Conservation (phyloP, 2,329 filamentous ascomycete genomes). For the Claviceps pusilla region DNA sequence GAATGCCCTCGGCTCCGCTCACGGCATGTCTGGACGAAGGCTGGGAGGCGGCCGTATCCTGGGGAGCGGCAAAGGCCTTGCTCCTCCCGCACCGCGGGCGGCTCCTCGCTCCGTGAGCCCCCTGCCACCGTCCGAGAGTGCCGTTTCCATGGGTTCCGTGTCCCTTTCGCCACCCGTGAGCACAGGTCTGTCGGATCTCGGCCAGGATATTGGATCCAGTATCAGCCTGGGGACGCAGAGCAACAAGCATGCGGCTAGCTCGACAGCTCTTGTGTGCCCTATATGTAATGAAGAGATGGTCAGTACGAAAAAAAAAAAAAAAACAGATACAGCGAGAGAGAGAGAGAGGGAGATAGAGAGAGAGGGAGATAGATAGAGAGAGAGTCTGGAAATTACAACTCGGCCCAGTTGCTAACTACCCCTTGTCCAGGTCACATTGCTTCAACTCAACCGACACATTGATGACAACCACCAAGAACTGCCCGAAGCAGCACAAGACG, state of each 20-base stretch:
- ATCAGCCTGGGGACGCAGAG: constrained; percentile 51
- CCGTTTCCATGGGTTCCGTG: constrained; percentile 61
- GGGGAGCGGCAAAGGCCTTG: constrained; percentile 71
- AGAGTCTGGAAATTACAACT: background rate
- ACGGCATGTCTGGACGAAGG: constrained; percentile 64
- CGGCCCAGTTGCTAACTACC: background rate
- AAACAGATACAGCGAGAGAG: background rate
- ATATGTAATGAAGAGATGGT: constrained; percentile 99
- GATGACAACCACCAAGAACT: constrained; percentile 85
- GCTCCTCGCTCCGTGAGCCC: constrained; percentile 34
- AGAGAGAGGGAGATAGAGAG: background rate
- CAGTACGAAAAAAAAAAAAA: constrained; percentile 11
- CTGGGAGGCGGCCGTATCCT: constrained; percentile 85
- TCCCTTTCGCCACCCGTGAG: constrained; percentile 44
- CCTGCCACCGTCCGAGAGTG: constrained; percentile 50
- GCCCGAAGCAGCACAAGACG: constrained; percentile 75
- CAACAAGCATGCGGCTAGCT: constrained; percentile 30
- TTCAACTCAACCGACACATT: constrained; percentile 76
- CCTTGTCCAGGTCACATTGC: constrained; percentile 55
- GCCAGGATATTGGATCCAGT: constrained; percentile 67
- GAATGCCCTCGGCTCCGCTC: background rate
- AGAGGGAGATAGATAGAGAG: too few relatives aligned
- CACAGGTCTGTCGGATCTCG: constrained; percentile 51
- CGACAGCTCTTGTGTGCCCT: constrained; percentile 70
- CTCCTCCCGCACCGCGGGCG: constrained; percentile 32